phyloP scores from a whole-genome alignment of 2,329 filamentous ascomycete species.

The Fragosphaeria purpurea region DNA sequence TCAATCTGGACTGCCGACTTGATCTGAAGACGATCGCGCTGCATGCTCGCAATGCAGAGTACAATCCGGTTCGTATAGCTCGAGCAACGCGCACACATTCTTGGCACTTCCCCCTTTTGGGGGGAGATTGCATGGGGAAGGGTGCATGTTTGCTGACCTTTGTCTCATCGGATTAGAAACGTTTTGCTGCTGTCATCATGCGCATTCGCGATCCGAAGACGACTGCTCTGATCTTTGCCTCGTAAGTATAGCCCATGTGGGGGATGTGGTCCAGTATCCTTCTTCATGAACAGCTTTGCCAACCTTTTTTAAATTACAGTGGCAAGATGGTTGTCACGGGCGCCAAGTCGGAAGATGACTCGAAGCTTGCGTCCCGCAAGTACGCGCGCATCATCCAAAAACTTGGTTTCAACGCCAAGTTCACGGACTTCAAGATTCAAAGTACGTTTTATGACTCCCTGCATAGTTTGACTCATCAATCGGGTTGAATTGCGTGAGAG shows the following conservation, averaged over 20 bases:
- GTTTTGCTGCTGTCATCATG: slow-evolving; percentile 99
- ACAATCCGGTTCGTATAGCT: slow-evolving; percentile 56
- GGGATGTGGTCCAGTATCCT: no score
- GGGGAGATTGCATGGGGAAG: no score
- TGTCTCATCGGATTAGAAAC: slow-evolving; percentile 38
- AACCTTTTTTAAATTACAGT: slow-evolving; percentile 30
- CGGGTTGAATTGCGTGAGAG: no score
- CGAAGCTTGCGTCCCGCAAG: slow-evolving; percentile 91
- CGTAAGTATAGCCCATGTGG: slow-evolving; percentile 8
- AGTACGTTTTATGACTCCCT: slow-evolving; percentile 25
- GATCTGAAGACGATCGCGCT: slow-evolving; percentile 98
- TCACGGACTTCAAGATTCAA: slow-evolving; percentile 99
- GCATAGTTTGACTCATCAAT: no score
- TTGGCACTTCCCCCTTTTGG: not conserved
- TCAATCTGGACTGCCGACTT: slow-evolving; percentile 95
- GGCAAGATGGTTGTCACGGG: slow-evolving; percentile 99
- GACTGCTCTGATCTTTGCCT: slow-evolving; percentile 89
- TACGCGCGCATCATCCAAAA: slow-evolving; percentile 99
- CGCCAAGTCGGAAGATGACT: slow-evolving; percentile 96
- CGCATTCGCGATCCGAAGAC: slow-evolving; percentile 99
- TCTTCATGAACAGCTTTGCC: not conserved
- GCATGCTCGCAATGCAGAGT: slow-evolving; percentile 96
- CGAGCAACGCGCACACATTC: slow-evolving; percentile 1
- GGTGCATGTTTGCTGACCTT: not conserved
- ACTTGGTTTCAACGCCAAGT: slow-evolving; percentile 98